Conservation (phyloP, 2,329 filamentous ascomycete genomes). For the Pyrenochaeta sp. region DNA sequence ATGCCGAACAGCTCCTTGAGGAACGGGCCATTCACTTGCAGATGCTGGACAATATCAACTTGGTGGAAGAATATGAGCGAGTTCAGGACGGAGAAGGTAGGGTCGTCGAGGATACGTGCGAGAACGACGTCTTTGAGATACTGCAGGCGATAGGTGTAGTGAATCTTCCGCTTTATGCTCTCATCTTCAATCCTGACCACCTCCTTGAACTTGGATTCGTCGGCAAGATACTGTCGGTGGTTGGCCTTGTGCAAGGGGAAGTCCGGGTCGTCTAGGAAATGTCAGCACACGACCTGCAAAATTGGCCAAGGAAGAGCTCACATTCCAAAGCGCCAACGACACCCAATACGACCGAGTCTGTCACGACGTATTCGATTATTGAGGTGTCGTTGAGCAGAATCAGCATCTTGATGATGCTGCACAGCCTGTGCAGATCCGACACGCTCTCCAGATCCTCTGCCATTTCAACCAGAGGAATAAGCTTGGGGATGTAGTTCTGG, state of each 20-base stretch:
- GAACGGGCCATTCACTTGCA: conserved; percentile 82
- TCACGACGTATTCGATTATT: conserved; percentile 93
- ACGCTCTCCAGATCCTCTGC: conserved; percentile 92
- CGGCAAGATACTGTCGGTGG: conserved; percentile 89
- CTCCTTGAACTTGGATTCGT: conserved; percentile 91
- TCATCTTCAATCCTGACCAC: conserved; percentile 91
- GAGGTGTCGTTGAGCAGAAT: conserved; percentile 93
- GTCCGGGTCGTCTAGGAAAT: conserved; percentile 78
- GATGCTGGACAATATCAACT: conserved; percentile 93
- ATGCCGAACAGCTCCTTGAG: conserved; percentile 87
- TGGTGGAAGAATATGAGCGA: conserved; percentile 99
- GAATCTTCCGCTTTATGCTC: conserved; percentile 85
- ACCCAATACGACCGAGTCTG: conserved; percentile 85
- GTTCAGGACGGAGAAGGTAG: conserved; percentile 96
- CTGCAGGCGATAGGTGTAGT: conserved; percentile 93
- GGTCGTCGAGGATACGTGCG: conserved; percentile 93
- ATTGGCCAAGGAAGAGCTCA: conserved; percentile 47
- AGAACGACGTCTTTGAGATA: conserved; percentile 99
- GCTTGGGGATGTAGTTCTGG: conserved; percentile 85
- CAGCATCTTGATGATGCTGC: conserved; percentile 97
- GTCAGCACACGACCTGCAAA: conserved; percentile 38
- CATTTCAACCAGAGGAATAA: conserved; percentile 84
- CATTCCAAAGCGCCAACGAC: conserved; percentile 95
- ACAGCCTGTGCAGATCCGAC: conserved; percentile 84
- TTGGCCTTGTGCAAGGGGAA: conserved; percentile 98